Conservation (phyloP, 768 basidiomycete genomes). For the Ramaria sp. region DNA sequence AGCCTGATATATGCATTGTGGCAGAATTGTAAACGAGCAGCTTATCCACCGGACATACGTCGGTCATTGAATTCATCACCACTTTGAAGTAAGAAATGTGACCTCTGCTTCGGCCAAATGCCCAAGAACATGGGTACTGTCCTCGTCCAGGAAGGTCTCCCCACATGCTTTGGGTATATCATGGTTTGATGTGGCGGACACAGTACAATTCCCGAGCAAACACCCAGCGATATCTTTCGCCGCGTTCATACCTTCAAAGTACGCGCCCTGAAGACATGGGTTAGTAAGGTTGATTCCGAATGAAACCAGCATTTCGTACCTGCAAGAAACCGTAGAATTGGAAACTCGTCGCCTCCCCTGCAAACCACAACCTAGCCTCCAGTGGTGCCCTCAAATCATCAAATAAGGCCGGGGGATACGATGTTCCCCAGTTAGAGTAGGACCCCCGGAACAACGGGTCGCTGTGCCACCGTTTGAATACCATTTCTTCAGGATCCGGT, state of each 20-base stretch:
- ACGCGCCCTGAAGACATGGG: constrained; percentile 40
- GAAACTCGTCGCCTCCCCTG: constrained; percentile 50
- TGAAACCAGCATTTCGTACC: constrained; percentile 27
- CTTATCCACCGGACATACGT: no score
- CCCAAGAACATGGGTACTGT: neutral
- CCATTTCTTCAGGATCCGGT: constrained; percentile 46
- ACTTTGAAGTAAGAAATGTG: neutral
- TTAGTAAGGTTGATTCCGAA: neutral
- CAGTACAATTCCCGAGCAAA: constrained; percentile 15
- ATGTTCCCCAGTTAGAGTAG: constrained; percentile 62
- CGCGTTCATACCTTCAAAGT: constrained; percentile 39
- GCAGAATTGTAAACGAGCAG: no score
- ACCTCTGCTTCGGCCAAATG: neutral
- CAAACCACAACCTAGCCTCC: constrained; percentile 42
- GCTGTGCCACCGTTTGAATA: constrained; percentile 42
- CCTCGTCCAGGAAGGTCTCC: constrained; percentile 6
- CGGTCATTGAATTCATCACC: no score
- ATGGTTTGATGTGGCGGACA: neutral
- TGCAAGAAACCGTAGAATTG: constrained; percentile 31
- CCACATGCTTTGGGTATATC: neutral
- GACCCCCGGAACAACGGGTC: constrained; percentile 49
- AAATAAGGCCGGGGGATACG: constrained; percentile 43
- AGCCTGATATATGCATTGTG: no score
- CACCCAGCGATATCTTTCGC: constrained; percentile 33
- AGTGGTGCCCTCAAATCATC: constrained; percentile 48